Evolutionary conservation across 2,329 filamentous ascomycete genomes (phyloP).

Genomic region (Incumbomyces lentus): DNA sequence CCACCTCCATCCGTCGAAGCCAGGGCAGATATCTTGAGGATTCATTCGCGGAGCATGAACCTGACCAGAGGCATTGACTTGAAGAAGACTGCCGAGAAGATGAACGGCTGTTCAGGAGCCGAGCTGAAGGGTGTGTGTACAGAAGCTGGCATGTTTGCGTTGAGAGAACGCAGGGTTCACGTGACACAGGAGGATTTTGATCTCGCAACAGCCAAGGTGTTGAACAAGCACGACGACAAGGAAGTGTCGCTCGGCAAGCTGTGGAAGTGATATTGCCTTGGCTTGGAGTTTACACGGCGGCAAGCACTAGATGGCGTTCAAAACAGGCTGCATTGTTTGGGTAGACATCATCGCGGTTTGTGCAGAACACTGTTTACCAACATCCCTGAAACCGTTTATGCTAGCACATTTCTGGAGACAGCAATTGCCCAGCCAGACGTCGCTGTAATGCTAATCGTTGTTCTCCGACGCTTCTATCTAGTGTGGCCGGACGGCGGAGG

Average conservation of each 20-base stretch:
- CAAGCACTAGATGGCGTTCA: neutral
- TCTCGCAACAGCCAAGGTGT: constrained; percentile 93
- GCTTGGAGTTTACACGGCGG: neutral
- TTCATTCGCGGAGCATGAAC: constrained; percentile 98
- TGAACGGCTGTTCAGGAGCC: constrained; percentile 96
- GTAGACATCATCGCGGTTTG: no score
- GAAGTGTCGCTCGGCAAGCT: constrained; percentile 82
- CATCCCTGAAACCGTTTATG: no score
- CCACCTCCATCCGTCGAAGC: constrained; percentile 94
- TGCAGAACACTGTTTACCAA: no score
- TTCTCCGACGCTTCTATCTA: no score
- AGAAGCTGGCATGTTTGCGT: constrained; percentile 95
- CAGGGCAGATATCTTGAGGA: constrained; percentile 91
- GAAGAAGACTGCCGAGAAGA: constrained; percentile 98
- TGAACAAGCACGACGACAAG: constrained; percentile 99
- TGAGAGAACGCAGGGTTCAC: constrained; percentile 89
- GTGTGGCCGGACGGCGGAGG: no score
- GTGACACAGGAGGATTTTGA: constrained; percentile 99
- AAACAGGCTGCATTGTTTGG: no score
- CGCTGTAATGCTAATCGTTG: no score
- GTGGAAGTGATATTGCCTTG: constrained; percentile 51
- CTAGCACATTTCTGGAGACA: no score
- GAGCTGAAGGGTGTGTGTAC: constrained; percentile 98
- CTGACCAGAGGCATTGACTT: constrained; percentile 93
- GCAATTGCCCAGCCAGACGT: no score